Evolutionary conservation across 2,329 filamentous ascomycete genomes (phyloP), one percentile per base, ranked within the genome.

Genomic region (Zalaria sp.): DNA sequence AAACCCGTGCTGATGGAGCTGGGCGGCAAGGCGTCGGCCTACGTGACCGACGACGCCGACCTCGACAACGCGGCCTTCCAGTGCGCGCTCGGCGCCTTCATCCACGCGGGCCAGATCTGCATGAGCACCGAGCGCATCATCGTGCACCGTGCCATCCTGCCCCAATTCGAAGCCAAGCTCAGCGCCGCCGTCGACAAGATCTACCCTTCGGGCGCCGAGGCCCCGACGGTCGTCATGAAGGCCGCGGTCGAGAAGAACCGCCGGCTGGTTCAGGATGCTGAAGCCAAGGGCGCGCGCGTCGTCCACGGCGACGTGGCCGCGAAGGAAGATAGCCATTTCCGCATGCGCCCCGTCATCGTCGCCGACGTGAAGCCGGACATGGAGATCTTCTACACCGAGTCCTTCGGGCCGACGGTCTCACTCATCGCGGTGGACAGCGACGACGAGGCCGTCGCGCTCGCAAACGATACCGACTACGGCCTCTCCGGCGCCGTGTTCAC

Each of bases 41-140:
- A 66, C 25, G 53, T 67, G 10, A 65, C 64, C 46, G 56, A 62
- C 34, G 63, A 67, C 44, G 61, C 61, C 3, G 53, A 64, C 35
- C 43, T 67, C 10, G 57, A 62, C 11, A 45, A 49, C 27, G 53
- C 54, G 4, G 42, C 52, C 25, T 35, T 38, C 9, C 40, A 43
- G 34, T 43, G 45, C 27, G 32, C 38, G 11, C 32, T 46, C 7
- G 43, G 42, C 34, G 43, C 40, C 37, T 39, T 45, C 11, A 8
- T 43, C 4, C 42, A 46, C 37, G 38, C 38, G 11, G 46, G 49
- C 5, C 48, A 50, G 38, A 43, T 48, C n/a, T 91, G 84, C 68
- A 91, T 93, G 84, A 72, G 73, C 9, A 91, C 84, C 0, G 85
- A 91, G 62, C 73, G 78, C 26, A 79, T 89, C 47, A 55, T 79